Evolutionary conservation across 2,329 filamentous ascomycete species (phyloP).

Genomic region (Beauveria australis): DNA sequence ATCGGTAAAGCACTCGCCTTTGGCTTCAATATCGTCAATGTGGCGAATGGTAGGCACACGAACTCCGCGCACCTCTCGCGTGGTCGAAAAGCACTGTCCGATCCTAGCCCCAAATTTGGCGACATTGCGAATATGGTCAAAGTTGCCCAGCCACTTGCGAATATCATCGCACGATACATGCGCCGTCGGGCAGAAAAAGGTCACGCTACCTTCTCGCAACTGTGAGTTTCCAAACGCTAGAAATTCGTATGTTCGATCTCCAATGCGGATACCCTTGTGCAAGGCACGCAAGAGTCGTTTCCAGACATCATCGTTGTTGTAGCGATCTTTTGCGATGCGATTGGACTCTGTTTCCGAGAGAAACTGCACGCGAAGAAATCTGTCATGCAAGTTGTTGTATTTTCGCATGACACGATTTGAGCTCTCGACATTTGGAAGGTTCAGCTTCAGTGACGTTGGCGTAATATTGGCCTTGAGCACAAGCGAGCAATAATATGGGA

Average conservation of each 20-base stretch:
- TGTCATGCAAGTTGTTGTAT: constrained; percentile 59
- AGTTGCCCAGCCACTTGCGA: constrained; percentile 77
- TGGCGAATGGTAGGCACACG: constrained; percentile 48
- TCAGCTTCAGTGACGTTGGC: constrained; percentile 72
- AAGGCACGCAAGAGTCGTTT: constrained; percentile 64
- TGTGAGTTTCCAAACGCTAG: constrained; percentile 94
- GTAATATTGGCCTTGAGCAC: constrained; percentile 74
- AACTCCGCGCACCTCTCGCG: constrained; percentile 60
- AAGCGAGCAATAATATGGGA: constrained; percentile 64
- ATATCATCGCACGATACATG: constrained; percentile 66
- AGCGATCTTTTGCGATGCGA: constrained; percentile 43
- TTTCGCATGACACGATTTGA: constrained; percentile 80
- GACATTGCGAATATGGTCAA: constrained; percentile 71
- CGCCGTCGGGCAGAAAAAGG: constrained; percentile 74
- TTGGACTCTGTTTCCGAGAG: constrained; percentile 65
- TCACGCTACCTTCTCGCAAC: constrained; percentile 82
- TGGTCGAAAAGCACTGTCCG: constrained; percentile 95
- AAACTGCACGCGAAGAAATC: constrained; percentile 85
- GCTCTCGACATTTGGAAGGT: constrained; percentile 70
- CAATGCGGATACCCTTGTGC: constrained; percentile 71
- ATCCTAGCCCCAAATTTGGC: constrained; percentile 85
- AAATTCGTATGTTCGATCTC: constrained; percentile 76
- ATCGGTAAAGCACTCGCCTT: constrained; percentile 73
- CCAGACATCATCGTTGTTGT: constrained; percentile 62
- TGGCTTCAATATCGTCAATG: constrained; percentile 63